These are phyloP conservation scores for Geranium incanum DNA, from an alignment of 441 rosid genomes.

Conservation along the genomic window DNA sequence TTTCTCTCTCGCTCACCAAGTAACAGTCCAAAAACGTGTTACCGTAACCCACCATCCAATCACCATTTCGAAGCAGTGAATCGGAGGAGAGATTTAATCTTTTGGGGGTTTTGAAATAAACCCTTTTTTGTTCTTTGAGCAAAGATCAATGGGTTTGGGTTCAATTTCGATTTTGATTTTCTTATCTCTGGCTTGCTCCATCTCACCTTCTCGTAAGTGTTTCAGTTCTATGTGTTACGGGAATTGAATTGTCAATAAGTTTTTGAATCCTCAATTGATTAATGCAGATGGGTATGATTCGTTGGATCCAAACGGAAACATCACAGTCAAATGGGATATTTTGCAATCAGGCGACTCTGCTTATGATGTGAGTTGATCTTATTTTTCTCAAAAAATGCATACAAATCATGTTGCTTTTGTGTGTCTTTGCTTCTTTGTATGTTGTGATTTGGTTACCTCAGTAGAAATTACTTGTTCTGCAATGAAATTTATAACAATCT, in stretches of 20 bases:
- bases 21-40: background rate
- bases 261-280: background rate
- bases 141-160: background rate
- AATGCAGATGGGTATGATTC: conserved; percentile 9
- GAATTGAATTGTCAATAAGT: background rate
- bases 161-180: background rate
- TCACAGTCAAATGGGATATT: conserved; percentile 4
- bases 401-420: background rate
- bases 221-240: background rate
- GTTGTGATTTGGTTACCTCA: too few relatives aligned
- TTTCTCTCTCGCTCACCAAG: background rate
- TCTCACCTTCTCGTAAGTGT: background rate
- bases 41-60: background rate
- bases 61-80: background rate
- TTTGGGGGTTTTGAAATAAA: background rate
- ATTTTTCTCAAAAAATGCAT: background rate
- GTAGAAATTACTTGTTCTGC: too few relatives aligned
- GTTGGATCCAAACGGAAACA: background rate
- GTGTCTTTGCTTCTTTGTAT: background rate
- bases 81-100: background rate
- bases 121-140: background rate
- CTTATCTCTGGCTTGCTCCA: background rate
- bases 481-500: too few relatives aligned
- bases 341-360: background rate
- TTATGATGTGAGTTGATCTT: conserved; percentile 1